phyloP scores from a whole-genome alignment of 2,329 filamentous ascomycete genomes.

The Aspergillus amoenus region DNA sequence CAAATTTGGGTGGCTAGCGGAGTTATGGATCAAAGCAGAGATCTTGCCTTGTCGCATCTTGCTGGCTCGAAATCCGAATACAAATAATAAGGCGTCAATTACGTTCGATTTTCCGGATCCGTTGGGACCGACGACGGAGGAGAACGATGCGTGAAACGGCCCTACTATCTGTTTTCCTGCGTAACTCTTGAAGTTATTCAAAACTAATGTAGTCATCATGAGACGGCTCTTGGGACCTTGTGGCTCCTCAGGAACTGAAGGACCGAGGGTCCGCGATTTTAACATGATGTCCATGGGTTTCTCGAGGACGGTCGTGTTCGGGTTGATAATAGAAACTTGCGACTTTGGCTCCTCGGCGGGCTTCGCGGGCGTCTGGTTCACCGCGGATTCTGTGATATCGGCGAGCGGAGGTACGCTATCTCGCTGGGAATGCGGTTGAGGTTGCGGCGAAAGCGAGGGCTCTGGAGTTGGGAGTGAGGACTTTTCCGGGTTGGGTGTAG shows the following conservation, averaged over 20 bases:
- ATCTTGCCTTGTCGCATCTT: slow-evolving; percentile 99
- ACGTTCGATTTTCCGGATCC: slow-evolving; percentile 99
- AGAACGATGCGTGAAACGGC: slow-evolving; percentile 95
- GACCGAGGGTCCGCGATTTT: slow-evolving; percentile 72
- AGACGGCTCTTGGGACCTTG: slow-evolving; percentile 78
- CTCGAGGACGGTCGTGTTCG: slow-evolving; percentile 76
- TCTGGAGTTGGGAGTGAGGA: slow-evolving; percentile 49
- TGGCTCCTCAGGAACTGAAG: slow-evolving; percentile 68
- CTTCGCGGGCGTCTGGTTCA: slow-evolving; percentile 61
- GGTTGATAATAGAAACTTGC: slow-evolving; percentile 63
- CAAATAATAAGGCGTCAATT: slow-evolving; percentile 94
- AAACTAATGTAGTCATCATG: slow-evolving; percentile 86
- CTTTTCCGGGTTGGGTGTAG: slow-evolving; percentile 38
- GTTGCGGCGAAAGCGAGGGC: slow-evolving; percentile 55
- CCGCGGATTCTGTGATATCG: slow-evolving; percentile 68
- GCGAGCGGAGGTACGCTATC: slow-evolving; percentile 61
- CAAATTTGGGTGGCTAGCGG: slow-evolving; percentile 78
- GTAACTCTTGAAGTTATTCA: slow-evolving; percentile 99
- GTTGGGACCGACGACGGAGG: slow-evolving; percentile 95
- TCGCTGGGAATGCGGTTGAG: slow-evolving; percentile 36
- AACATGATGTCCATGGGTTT: slow-evolving; percentile 92
- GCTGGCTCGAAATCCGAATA: slow-evolving; percentile 98
- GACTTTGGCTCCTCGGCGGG: slow-evolving; percentile 44
- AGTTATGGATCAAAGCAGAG: slow-evolving; percentile 96
- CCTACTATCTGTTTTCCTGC: slow-evolving; percentile 93